Percentiles rank a stretch among this genome's conserved stretches.
phyloP scores from a whole-genome alignment of 2,329 filamentous ascomycete genomes.

The Fusarium marasasianum region DNA sequence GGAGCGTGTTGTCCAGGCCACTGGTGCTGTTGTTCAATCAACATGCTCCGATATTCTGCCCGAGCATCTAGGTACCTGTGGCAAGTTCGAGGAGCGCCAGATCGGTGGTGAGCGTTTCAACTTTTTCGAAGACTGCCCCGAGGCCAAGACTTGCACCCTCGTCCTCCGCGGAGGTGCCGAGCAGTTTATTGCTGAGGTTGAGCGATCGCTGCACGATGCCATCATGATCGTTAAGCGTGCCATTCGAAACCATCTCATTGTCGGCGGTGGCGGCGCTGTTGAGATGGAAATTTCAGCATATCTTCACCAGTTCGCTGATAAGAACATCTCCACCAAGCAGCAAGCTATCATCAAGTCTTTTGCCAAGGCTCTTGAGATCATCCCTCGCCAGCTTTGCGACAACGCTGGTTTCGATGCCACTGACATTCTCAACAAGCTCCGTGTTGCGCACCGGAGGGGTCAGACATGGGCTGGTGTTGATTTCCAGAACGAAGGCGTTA shows the following conservation, averaged over 20 bases:
- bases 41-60: constrained; percentile 95
- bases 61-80: constrained; percentile 91
- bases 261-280: constrained; percentile 90
- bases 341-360: constrained; percentile 98
- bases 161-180: constrained; percentile 95
- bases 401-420: constrained; percentile 99
- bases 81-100: constrained; percentile 91
- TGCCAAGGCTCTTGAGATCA: constrained; percentile 95
- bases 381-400: constrained; percentile 96
- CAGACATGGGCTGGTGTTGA: constrained; percentile 96
- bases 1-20: constrained; percentile 95
- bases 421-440: constrained; percentile 94
- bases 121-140: constrained; percentile 95
- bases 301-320: constrained; percentile 91
- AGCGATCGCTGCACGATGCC: constrained; percentile 96
- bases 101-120: constrained; percentile 98
- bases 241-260: constrained; percentile 92
- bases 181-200: constrained; percentile 98
- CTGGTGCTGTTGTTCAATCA: constrained; percentile 90
- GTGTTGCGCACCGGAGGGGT: constrained; percentile 95
- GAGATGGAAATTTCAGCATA: constrained; percentile 98
- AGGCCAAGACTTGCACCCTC: constrained; percentile 95
- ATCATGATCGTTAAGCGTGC: constrained; percentile 99
- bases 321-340: constrained; percentile 93
- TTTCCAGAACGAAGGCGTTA: constrained; percentile 89